Conservation (phyloP, 2,329 filamentous ascomycete species). For the Trichoderma citrinoviride region DNA sequence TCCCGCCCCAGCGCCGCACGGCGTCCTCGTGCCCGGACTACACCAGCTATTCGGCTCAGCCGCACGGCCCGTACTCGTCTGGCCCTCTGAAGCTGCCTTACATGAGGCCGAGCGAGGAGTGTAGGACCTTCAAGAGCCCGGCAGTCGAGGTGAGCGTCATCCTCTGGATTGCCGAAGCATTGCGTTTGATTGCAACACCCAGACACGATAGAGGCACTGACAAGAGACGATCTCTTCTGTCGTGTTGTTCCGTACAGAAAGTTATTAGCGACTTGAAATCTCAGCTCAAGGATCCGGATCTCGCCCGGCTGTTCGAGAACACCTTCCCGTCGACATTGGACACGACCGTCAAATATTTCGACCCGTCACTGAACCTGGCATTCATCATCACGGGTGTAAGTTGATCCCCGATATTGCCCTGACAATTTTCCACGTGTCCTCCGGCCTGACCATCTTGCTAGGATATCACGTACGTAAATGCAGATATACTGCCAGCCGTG, state of each 20-base stretch:
- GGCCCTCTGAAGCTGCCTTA: constrained; percentile 28
- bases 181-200: too few relatives aligned
- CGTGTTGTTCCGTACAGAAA: constrained; percentile 23
- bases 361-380: constrained; percentile 60
- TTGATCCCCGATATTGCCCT: constrained; percentile 50
- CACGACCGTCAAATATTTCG: constrained; percentile 77
- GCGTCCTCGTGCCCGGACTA: constrained; percentile 30
- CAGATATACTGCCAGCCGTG: not conserved
- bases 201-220: not conserved
- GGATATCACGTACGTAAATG: constrained; percentile 29
- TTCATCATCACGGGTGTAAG: constrained; percentile 85
- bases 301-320: constrained; percentile 79
- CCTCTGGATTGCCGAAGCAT: too few relatives aligned
- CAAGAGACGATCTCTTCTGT: not conserved
- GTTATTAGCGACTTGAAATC: constrained; percentile 38
- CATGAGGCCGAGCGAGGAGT: constrained; percentile 30
- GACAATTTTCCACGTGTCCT: constrained; percentile 40
- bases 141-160: constrained; percentile 28
- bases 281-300: constrained; percentile 53
- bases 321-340: constrained; percentile 81
- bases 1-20: constrained; percentile 21
- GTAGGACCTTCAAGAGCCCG: constrained; percentile 31
- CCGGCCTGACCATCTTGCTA: constrained; percentile 2
- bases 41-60: constrained; percentile 25
- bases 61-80: constrained; percentile 27